Conservation (phyloP, 495 filamentous ascomycete genomes). For the Tuber umbilicatum region DNA sequence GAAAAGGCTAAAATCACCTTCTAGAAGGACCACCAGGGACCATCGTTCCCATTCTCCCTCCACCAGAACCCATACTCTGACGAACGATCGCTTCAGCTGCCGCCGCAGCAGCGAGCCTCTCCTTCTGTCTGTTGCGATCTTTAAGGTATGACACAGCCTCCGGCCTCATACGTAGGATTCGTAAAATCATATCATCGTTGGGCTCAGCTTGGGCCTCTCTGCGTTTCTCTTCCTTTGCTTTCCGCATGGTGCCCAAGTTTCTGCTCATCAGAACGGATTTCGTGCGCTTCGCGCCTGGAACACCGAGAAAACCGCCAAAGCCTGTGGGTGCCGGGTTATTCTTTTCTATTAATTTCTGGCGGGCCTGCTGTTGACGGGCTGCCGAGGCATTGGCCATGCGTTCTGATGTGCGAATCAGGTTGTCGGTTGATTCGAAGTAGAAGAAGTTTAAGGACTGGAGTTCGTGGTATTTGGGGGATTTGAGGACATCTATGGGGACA, state of each 20-base stretch:
- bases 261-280: slow-evolving; percentile 94
- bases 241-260: slow-evolving; percentile 92
- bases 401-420: slow-evolving; percentile 85
- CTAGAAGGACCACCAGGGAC: slow-evolving; percentile 11
- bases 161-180: slow-evolving; percentile 91
- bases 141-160: slow-evolving; percentile 87
- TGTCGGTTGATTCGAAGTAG: slow-evolving; percentile 90
- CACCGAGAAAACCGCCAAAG: slow-evolving; percentile 61
- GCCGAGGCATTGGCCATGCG: slow-evolving; percentile 86
- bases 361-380: slow-evolving; percentile 63
- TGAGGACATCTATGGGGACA: slow-evolving; percentile 82
- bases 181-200: slow-evolving; percentile 95
- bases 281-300: slow-evolving; percentile 63
- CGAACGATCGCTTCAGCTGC: slow-evolving; percentile 91
- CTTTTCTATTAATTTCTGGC: slow-evolving; percentile 42
- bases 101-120: slow-evolving; percentile 78
- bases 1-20: not conserved
- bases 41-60: slow-evolving; percentile 48
- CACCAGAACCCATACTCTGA: slow-evolving; percentile 74
- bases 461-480: slow-evolving; percentile 96
- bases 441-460: slow-evolving; percentile 94
- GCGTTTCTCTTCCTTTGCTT: slow-evolving; percentile 90
- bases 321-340: slow-evolving; percentile 42
- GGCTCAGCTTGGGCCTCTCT: slow-evolving; percentile 94
- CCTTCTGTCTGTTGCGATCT: slow-evolving; percentile 87